Evolutionary conservation across 257 asterid species (phyloP), one percentile per base, ranked within the genome.

Genomic region (Fraxinus americana): DNA sequence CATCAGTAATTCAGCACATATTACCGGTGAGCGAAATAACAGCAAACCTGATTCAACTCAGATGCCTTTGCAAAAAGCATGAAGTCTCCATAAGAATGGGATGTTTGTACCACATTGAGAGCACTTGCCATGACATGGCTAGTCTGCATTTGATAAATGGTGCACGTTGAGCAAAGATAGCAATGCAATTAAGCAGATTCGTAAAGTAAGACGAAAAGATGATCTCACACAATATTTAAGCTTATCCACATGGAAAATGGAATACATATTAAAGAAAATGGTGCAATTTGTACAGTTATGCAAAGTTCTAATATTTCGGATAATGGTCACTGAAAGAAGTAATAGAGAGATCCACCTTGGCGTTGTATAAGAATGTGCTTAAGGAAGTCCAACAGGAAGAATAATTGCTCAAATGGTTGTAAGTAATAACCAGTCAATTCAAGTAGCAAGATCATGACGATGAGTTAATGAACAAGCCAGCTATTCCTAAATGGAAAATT

Each of bases 21-120:
- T 61, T 16, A 79, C 36, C 32, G 45, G 82, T 16, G n/a, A 57
- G 70, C 77, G 32, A 82, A 73, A 68, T 29, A 77, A 75, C 27
- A 67, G 27, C 45, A 30, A 39, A 96, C 99, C 98, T 92, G 95
- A 81, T 91, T 90, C 80, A 72, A 79, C 71, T 93, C 95, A 19
- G 89, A 89, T n/a, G 98, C 99, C 88, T 88, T 93, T 7, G 82
- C 39, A 68, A 88, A 85, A 81, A 96, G 97, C 92, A 96, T 77
- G 78, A 83, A 84, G 71, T 96, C 99, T 67, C 93, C 98, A 82
- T 92, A 91, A 21, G 97, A 84, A 78, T 96, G 92, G 59, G 92
- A 89, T 39, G 99, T 93, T 83, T 91, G 97, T 25, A 85, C 86
- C 70, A 93, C 98, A 73, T 94, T 96, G 70, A 96, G 97, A 81